Evolutionary conservation across 257 asterid genomes (phyloP).

Genomic region (Prunella vulgaris): DNA sequence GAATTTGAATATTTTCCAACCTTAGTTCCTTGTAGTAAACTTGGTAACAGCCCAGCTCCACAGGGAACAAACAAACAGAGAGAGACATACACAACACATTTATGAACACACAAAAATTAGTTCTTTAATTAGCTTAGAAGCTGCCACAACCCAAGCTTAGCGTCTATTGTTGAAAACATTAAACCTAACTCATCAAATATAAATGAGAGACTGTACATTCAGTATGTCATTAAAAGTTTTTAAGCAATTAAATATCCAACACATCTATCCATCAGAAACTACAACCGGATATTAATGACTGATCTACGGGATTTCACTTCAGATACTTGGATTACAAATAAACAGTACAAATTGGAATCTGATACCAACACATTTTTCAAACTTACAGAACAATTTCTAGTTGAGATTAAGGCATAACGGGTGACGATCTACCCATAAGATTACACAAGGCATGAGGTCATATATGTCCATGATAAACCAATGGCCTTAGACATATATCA

Average conservation of each 20-base stretch:
- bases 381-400: not conserved
- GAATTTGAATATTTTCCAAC: not conserved
- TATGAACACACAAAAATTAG: not conserved
- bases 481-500: not conserved
- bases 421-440: not conserved
- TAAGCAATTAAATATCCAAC: not conserved
- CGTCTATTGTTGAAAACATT: not conserved
- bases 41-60: not conserved
- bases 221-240: not conserved
- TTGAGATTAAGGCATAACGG: not conserved
- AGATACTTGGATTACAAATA: not conserved
- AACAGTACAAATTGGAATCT: not conserved
- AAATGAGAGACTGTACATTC: not conserved
- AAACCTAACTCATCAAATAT: not conserved
- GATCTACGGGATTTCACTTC: not conserved
- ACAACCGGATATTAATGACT: not conserved
- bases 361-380: not conserved
- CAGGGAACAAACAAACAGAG: not conserved
- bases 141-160: not conserved
- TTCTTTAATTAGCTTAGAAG: constrained; percentile 2
- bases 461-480: not conserved
- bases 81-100: not conserved
- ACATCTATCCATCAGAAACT: not conserved
- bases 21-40: not conserved
- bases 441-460: not conserved